Conservation (phyloP, 306 rosid genomes). For the Pyrus communis region DNA sequence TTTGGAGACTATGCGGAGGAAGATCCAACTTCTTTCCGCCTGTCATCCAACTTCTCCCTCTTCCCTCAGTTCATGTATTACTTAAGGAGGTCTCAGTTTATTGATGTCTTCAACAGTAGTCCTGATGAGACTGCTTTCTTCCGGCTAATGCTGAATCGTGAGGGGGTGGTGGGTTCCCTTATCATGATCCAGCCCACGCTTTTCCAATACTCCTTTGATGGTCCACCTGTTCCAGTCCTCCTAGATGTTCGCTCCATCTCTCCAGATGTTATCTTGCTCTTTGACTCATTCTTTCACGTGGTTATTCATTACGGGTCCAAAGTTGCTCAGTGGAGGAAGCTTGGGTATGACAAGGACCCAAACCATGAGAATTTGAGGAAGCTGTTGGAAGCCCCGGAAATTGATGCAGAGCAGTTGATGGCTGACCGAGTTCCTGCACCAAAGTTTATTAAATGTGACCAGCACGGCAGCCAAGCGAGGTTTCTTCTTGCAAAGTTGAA, state of each 20-base stretch:
- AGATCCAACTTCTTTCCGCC: not conserved
- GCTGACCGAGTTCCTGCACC: conserved; percentile 72
- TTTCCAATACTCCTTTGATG: conserved; percentile 75
- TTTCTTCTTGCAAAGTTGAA: conserved; percentile 91
- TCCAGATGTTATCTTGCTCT: conserved; percentile 76
- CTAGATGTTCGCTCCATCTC: conserved; percentile 68
- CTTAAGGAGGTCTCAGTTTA: not conserved
- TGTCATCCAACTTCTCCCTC: not conserved
- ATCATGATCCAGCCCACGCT: conserved; percentile 95
- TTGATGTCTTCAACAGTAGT: not conserved
- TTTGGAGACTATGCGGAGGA: not conserved
- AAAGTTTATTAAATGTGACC: conserved; percentile 72
- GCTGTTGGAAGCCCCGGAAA: conserved; percentile 76
- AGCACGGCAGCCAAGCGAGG: conserved; percentile 86
- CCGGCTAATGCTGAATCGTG: conserved; percentile 72
- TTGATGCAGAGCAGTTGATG: conserved; percentile 68
- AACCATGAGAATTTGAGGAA: conserved; percentile 72
- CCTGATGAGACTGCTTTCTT: not conserved
- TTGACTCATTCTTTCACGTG: conserved; percentile 79
- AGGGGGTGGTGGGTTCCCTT: conserved; percentile 77
- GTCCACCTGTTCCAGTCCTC: conserved; percentile 83
- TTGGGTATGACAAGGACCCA: conserved; percentile 74
- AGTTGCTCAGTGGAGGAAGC: conserved; percentile 79
- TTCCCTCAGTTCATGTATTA: not conserved
- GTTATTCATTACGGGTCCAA: conserved; percentile 84